These are phyloP conservation scores for Pyronema domesticum DNA, from an alignment of 495 filamentous ascomycete species.

Conservation along the genomic window DNA sequence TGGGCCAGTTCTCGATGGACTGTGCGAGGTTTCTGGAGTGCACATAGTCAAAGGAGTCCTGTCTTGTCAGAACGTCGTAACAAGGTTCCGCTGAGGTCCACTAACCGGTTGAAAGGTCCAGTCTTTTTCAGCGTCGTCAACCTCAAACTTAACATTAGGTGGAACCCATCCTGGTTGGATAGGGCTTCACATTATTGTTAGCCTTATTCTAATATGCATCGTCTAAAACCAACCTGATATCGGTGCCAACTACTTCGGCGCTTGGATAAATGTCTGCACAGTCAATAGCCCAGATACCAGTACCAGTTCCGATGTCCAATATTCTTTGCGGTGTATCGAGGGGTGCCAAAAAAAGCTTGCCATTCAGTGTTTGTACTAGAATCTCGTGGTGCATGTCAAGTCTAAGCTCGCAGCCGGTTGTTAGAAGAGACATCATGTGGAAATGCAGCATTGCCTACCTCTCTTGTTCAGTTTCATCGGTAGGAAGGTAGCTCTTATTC, in stretches of 20 bases:
- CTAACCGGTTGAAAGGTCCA: conserved; percentile 33
- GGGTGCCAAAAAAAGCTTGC: conserved; percentile 41
- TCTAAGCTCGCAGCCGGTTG: conserved; percentile 12
- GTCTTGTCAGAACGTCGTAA: conserved; percentile 2
- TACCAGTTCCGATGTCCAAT: conserved; percentile 51
- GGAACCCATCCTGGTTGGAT: conserved; percentile 37
- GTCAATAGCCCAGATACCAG: conserved; percentile 34
- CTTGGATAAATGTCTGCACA: conserved; percentile 33
- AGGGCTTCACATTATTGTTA: conserved; percentile 24
- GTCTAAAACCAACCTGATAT: conserved; percentile 39
- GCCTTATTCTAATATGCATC: not conserved
- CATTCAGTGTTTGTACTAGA: conserved; percentile 33
- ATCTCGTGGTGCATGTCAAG: conserved; percentile 35
- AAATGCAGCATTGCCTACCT: conserved; percentile 1
- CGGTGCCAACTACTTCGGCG: conserved; percentile 37
- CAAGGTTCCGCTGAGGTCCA: conserved; percentile 20
- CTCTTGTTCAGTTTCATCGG: conserved; percentile 29
- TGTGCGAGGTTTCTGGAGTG: conserved; percentile 33
- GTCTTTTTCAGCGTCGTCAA: conserved; percentile 32
- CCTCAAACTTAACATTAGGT: conserved; percentile 28
- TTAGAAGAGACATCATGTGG: not conserved
- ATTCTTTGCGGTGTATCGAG: conserved; percentile 39
- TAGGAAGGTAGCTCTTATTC: conserved; percentile 37
- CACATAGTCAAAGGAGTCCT: conserved; percentile 35
- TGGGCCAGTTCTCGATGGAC: conserved; percentile 32